Conservation (phyloP, 2,329 filamentous ascomycete species). For the Fusarium devonianum region DNA sequence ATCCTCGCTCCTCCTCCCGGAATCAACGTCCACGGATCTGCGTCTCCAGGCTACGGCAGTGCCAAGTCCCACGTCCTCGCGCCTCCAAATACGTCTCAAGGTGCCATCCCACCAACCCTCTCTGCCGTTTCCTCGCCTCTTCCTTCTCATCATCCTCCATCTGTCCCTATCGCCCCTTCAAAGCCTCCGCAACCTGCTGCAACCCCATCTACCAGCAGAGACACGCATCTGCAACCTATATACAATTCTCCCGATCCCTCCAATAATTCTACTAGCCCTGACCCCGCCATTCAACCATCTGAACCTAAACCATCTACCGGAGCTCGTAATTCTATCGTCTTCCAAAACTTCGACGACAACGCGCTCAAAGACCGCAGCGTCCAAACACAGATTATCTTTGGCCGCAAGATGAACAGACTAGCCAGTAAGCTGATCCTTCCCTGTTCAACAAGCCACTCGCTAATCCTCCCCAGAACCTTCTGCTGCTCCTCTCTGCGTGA, state of each 20-base stretch:
- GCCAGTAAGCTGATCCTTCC: conserved; percentile 53
- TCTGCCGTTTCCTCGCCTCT: conserved; percentile 28
- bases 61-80: conserved; percentile 56
- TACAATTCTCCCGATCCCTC: conserved; percentile 9
- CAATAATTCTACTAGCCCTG: conserved; percentile 12
- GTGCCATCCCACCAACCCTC: conserved; percentile 28
- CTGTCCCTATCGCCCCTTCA: neutral
- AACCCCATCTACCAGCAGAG: conserved; percentile 6
- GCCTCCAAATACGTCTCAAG: conserved; percentile 52
- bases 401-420: conserved; percentile 64
- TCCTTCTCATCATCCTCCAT: conserved; percentile 12
- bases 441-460: neutral
- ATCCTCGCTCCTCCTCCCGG: conserved; percentile 48
- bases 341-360: conserved; percentile 66
- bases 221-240: conserved; percentile 14
- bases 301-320: conserved; percentile 48
- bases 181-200: conserved; percentile 5
- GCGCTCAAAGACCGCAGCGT: conserved; percentile 63
- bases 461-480: conserved; percentile 54
- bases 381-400: conserved; percentile 66
- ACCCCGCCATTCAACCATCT: conserved; percentile 25
- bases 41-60: conserved; percentile 36
- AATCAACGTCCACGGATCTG: conserved; percentile 38
- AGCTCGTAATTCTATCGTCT: conserved; percentile 64
- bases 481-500: conserved; percentile 71